Conservation (phyloP, 257 asterid species). For the Salvia rosmarinus region DNA sequence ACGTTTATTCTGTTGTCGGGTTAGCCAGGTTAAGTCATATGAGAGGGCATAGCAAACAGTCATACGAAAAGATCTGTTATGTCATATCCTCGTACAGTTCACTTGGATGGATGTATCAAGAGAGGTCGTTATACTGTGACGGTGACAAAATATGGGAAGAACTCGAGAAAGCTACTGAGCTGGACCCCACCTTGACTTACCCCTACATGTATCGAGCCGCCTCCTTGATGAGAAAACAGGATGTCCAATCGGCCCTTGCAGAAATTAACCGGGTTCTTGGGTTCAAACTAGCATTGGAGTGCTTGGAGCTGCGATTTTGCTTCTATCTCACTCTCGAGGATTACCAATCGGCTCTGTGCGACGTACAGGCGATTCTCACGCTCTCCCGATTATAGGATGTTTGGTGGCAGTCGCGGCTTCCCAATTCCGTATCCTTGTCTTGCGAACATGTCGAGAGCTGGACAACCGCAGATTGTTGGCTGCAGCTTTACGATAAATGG, state of each 20-base stretch:
- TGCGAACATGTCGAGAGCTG: constrained; percentile 90
- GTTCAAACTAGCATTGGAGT: constrained; percentile 88
- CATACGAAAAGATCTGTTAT: constrained; percentile 65
- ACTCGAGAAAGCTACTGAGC: constrained; percentile 78
- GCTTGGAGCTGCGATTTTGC: constrained; percentile 93
- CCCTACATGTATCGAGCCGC: constrained; percentile 99
- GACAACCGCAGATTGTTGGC: constrained; percentile 99
- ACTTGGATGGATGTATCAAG: constrained; percentile 99
- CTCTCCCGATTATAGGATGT: constrained; percentile 86
- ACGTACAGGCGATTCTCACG: constrained; percentile 92
- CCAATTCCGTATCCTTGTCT: constrained; percentile 82
- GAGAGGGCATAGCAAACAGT: constrained; percentile 54
- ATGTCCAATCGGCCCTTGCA: constrained; percentile 71
- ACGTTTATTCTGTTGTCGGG: constrained; percentile 76
- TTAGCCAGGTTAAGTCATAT: constrained; percentile 69
- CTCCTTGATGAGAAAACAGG: constrained; percentile 81
- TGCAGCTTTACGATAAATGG: constrained; percentile 94
- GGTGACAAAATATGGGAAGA: constrained; percentile 61
- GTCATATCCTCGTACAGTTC: constrained; percentile 65
- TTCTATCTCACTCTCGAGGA: constrained; percentile 87
- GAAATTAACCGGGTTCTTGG: constrained; percentile 92
- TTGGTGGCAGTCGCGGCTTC: constrained; percentile 83
- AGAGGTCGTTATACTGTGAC: constrained; percentile 82
- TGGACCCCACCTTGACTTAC: constrained; percentile 93
- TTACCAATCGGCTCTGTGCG: constrained; percentile 83